Evolutionary conservation across 2,329 filamentous ascomycete genomes (phyloP), one percentile per base, ranked within the genome.

Genomic region (Xylariaceae sp.): DNA sequence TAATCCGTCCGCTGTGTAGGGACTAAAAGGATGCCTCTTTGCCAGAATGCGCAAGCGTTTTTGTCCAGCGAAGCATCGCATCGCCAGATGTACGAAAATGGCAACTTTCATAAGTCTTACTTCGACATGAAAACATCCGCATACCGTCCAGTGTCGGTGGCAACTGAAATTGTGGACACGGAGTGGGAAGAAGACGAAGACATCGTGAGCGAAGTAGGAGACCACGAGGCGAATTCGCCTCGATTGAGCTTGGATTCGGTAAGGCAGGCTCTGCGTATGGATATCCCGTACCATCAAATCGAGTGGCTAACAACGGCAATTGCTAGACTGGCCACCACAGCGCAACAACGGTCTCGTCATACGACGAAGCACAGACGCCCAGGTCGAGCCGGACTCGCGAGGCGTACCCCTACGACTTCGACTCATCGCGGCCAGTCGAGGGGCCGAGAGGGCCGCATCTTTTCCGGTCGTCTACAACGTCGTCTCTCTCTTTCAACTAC

Each of bases 381-480:
- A 75, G 78, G 46, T 83, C 83, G 31, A 74, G 68, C 52, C 72
- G 72, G 50, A 71, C 76, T 48, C 73, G 77, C 44, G 72, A 71
- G 46, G 69, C 70, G 18, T 86, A 81, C 54, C 70, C 78, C 35
- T 73, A 82, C 48, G 73, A 79, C 31, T 66, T 74, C 44, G 72
- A 75, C 43, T 61, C 73, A n/a, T 52, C 64, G 28, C 83, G 83
- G 60, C 72, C 81, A 21, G 80, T 90, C 5, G 75, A 88, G 58
- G 89, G 89, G 1, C 89, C 89, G 2, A 76, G 75, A 50, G 89
- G 89, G 2, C 89, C 89, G 8, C 89, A 95, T 65, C 73, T 95
- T 12, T 95, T 95, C 63, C 79, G 85, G 50, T 74, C 74, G 43
- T 88, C 84, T 14, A 71, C 77, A 41, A 62, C 71, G 37, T 72